Base-by-base conservation (phyloP, 345 rosid species). In the Isatis tinctoria region DNA sequence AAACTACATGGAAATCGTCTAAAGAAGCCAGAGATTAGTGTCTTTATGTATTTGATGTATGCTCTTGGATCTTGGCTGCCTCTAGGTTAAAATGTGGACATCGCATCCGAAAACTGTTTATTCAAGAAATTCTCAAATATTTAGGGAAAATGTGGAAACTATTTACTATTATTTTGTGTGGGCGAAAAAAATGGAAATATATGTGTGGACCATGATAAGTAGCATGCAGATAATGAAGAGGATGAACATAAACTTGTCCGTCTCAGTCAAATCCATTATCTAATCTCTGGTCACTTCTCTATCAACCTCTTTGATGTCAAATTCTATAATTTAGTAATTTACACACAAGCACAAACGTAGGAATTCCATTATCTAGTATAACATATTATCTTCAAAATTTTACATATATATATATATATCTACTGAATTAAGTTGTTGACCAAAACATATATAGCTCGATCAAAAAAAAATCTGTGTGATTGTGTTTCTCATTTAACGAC, bases 211-310 rank as follows among this genome's bases (percentile, higher is more conserved):
- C 52, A 47, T 47, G 43, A 36, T 54, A 43, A 22, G 5, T 70
- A n/a, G 10, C 4, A 53, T 10, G 66, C 44, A n/a, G 70, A 54
- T 27, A 64, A 44, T 24, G 9, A 65, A 48, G 24, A 47, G 43
- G 43, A 48, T 74, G 52, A 59, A 74, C 60, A 37, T 67, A 18
- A 27, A 45, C 49, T 58, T 74, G 6, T 49, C 53, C n/a, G 8
- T 73, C 45, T 63, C 54, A 64, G 37, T 64, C 70, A 54, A 13
- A 33, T 65, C 10, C 18, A 63, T 32, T 52, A 53, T 63, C 22
- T 53, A 33, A 28, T 43, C 32, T 56, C 54, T 35, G 16, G 52
- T 37, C 78, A 74, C 60, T 58, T 57, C 71, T 54, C 71, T 65
- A 64, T 65, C 70, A 51, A 62, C 35, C 20, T 22, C 22, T 40